Base-by-base conservation (phyloP, 345 rosid species). In the Camelina neglecta region DNA sequence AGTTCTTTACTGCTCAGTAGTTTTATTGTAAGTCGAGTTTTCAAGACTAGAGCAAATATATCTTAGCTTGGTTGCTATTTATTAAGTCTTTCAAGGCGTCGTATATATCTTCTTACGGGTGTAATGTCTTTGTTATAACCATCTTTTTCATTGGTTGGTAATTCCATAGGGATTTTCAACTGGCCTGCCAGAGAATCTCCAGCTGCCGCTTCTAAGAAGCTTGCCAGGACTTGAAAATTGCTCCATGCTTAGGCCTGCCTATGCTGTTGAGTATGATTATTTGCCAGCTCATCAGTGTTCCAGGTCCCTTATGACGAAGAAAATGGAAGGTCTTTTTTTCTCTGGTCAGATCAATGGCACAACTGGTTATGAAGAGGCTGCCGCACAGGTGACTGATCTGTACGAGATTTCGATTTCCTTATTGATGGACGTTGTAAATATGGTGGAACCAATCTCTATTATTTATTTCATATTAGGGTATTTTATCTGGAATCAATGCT, bases 331-430 rank as follows among this genome's bases (percentile, higher is more conserved):
- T 31, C 95, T 94, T 81, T 94, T 94, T 88, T 92, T 94, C 78
- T 94, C 98, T 77, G 98, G 98, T 82, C 98, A 92, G 83, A 94
- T 94, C 79, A 94, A 94, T 65, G 98, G 98, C 76, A 94, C 98
- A 45, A 94, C 98, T 35, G 97, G 98, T 73, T 94, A 94, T 80
- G 98, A 94, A 86, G 98, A 92, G 79, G 98, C 98, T 86, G 98
- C 98, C n/a, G 95, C 98, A 15, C 98, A 94, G 96, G 98, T 94
- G 35, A 60, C 58, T 53, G 35, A 72, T 42, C 72, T 75, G 38
- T 35, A 29, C 26, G 41, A 45, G n/a, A 18, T 6, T 49, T 57
- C 72, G 67, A 42, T 75, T 69, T 59, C 71, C 13, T 62, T 59
- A 67, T 47, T 61, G 38, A 55, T 48, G 38, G 76, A 54, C 23